Evolutionary conservation across 2,329 filamentous ascomycete genomes (phyloP).

Genomic region (Ascochyta koolunga): DNA sequence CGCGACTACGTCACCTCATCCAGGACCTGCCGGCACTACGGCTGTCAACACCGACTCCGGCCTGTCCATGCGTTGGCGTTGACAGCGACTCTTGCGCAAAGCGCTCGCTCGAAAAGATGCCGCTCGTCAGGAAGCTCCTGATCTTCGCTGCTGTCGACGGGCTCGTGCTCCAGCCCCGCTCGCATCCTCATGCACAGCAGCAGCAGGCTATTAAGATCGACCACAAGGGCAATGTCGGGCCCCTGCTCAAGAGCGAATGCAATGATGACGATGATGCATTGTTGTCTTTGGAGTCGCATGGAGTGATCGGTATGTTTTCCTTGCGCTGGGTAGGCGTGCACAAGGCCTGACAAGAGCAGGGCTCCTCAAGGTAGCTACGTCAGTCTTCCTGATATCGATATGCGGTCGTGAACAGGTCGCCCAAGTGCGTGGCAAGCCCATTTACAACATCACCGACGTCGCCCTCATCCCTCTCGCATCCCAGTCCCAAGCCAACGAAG

Average conservation of each 20-base stretch:
- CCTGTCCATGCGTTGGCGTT: not conserved
- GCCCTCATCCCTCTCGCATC: slow-evolving; percentile 87
- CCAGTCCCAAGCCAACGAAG: slow-evolving; percentile 72
- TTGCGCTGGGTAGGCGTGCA: not conserved
- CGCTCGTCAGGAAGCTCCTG: slow-evolving; percentile 78
- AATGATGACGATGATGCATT: slow-evolving; percentile 47
- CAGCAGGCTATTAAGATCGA: slow-evolving; percentile 70
- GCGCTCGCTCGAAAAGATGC: slow-evolving; percentile 60
- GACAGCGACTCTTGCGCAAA: not conserved
- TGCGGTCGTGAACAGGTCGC: slow-evolving; percentile 87
- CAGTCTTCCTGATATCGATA: slow-evolving; percentile 86
- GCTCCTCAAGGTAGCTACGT: slow-evolving; percentile 79
- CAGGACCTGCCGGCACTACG: slow-evolving; percentile 1
- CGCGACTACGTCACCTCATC: slow-evolving; percentile 2
- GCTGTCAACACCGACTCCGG: slow-evolving; percentile 1
- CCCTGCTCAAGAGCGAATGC: slow-evolving; percentile 51
- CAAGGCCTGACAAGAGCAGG: slow-evolving; percentile 60
- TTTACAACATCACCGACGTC: slow-evolving; percentile 89
- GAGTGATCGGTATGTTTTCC: slow-evolving; percentile 61
- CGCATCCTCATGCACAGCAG: slow-evolving; percentile 60
- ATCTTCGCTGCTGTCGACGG: slow-evolving; percentile 84
- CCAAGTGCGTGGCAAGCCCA: slow-evolving; percentile 77
- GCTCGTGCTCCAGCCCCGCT: slow-evolving; percentile 72
- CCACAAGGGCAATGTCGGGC: slow-evolving; percentile 66
- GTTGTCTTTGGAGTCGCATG: slow-evolving; percentile 54